Evolutionary conservation across 2,329 filamentous ascomycete species (phyloP), one percentile per base, ranked within the genome.

Genomic region (Penicillium sp.): DNA sequence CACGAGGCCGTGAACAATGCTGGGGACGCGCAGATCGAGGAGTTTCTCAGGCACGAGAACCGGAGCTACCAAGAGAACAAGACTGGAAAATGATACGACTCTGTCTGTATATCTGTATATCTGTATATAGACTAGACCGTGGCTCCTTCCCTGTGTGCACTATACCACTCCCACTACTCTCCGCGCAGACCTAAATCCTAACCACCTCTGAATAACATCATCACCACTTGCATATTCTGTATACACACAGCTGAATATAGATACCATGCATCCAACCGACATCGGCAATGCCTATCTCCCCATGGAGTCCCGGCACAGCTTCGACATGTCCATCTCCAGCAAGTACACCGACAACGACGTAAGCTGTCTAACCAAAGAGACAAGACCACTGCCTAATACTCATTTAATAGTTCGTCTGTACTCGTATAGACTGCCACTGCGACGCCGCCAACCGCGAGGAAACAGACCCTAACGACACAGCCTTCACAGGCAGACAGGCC

Each of bases 401-500:
- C 2, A 23, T 21, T n/a, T 7, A 14, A 14, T 47, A 59, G 57
- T 55, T 56, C 14, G 42, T 33, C 38, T 59, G 57, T 24, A 11
- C 7, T 8, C 57, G 57, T 2, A 3, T 14, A 7, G 24, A 18
- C 23, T 59, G 57, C 21, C 57, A 59, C 52, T 59, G 57, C 42
- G 52, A 52, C 23, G 33, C 47, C 18, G 57, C 57, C 16, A 56
- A 59, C 30, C 52, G 33, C 35, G 57, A 59, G 18, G 43, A 51
- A 40, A 11, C 40, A 20, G 50, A 26, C 8, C 45, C 38, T 5
- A 48, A 59, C 5, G 61, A 61, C 20, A 58, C 60, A 8, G 61
- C 51, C 16, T 50, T 61, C 8, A 58, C 61, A 18, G 64, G 68
- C 58, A 67, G 70, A 21, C 68, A 66, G 57, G 67, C 62, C 1